phyloP scores from a whole-genome alignment of 2,329 filamentous ascomycete genomes.

The Chaetothyriales sp. region DNA sequence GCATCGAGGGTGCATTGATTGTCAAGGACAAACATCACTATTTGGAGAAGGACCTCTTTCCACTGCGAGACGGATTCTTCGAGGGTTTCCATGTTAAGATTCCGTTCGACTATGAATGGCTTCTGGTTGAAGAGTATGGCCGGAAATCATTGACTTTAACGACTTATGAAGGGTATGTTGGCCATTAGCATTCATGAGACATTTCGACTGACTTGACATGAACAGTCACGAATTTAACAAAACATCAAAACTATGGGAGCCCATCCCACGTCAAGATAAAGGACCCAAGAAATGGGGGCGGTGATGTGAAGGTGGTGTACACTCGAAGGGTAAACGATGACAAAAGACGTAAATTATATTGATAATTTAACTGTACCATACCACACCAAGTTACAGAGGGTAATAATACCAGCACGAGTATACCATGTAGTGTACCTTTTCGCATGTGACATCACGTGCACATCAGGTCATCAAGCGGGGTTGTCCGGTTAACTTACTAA shows the following conservation, averaged over 20 bases:
- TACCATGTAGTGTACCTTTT: too few relatives aligned
- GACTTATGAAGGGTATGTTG: constrained; percentile 27
- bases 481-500: background rate
- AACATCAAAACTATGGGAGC: constrained; percentile 14
- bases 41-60: constrained; percentile 39
- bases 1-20: constrained; percentile 31
- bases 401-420: too few relatives aligned
- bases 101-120: constrained; percentile 40
- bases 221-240: constrained; percentile 11
- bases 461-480: background rate
- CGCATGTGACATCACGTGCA: too few relatives aligned
- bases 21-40: constrained; percentile 45
- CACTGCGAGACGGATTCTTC: constrained; percentile 39
- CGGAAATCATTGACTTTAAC: constrained; percentile 32
- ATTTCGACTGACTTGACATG: background rate
- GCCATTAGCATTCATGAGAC: background rate
- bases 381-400: too few relatives aligned
- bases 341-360: background rate
- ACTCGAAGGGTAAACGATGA: background rate
- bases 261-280: constrained; percentile 1
- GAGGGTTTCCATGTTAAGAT: constrained; percentile 40
- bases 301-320: background rate
- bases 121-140: constrained; percentile 43
- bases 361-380: background rate
- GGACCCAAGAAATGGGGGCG: background rate